Base-by-base conservation (phyloP, 1,139 yeast genomes). In the Pneumocystis carinii region DNA sequence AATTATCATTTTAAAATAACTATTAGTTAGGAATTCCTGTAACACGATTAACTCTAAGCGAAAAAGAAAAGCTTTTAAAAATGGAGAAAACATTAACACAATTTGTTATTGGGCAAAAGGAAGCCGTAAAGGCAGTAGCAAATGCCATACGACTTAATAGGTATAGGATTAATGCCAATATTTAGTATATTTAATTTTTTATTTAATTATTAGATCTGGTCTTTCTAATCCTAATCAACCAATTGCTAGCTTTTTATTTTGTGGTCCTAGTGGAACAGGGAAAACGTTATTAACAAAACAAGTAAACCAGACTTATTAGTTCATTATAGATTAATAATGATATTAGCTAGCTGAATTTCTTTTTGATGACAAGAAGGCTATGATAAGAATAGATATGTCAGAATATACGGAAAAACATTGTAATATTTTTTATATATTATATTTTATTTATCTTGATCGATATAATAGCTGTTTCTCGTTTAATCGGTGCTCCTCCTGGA, bases 401-500 rank as follows among this genome's bases (percentile, higher is more conserved):
- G 99, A 94, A 74, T 80, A 94, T 70, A 83, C 87, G 72, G 98
- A 94, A 76, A 92, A 92, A 71, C 89, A 95, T 83, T 48, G 55
- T 48, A 48, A 48, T 17, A 19, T 19, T 48, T 8, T 19, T 19
- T 42, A 42, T 19, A 42, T 42, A 42, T 48, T 2, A 12, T 48
- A 48, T 48, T 12, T 48, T 24, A 8, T 48, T 24, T n/a, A 24
- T 24, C 3, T 19, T 48, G 12, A 41, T 6, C 12, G 32, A 24
- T 24, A 24, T 48, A 24, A 48, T 48, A 48, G 88, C 97, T 4
- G 95, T 92, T 2, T 89, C 97, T 6, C 90, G 92, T 73, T 82
- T 92, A 66, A 79, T 92, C 66, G 99, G 99, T 76, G 94, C 98
- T 37, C 95, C 98, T 4, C 97, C 98, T 1, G 98, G 99, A 71